Evolutionary conservation across 148 eudicot genomes (phyloP), one percentile per base, ranked within the genome.

Genomic region (Polygonum maritimum): DNA sequence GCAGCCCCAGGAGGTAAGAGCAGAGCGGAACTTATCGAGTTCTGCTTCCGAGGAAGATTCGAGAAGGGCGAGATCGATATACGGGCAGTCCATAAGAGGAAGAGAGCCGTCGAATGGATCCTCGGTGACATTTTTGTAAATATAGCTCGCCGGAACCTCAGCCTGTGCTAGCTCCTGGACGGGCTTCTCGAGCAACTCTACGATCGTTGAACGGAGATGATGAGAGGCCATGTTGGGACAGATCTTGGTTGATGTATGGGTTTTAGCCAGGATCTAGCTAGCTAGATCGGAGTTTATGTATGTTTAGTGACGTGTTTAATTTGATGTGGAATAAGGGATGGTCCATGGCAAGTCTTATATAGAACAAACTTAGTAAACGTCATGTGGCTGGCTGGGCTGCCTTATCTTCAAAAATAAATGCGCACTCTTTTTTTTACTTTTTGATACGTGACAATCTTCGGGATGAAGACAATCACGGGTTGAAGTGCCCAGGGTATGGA

Each of bases 1-100:
- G 44, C 70, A 65, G 15, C 70, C 70, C 70, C 70, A 65, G 70
- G 70, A 33, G 44, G 41, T 35, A 33, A 65, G 70, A 33, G 41
- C 41, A 14, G 70, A 65, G n/a, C 40, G 41, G 41, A 35, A 35
- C 70, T 65, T 65, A 2, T 65, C 19, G 19, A 65, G 70, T 3
- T 33, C 70, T 14, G 70, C 19, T 65, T 65, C 19, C 19, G 70
- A 65, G 33, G 70, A 65, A 35, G 70, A 65, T 65, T 1, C 7
- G 7, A 65, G 41, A 41, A 65, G 40, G n/a, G 4, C 70, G 9
- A 65, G 70, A 13, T 65, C 41, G 18, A 65, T 65, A 40, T 18
- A 8, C 4, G 70, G 70, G 41, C 19, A 65, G 40, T 65, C 70
- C 18, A 65, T 65, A 2, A 3, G 7, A 33, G 70, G 70, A 65